phyloP scores from a whole-genome alignment of 176 grass and related monocot genomes.

The Oryza meridionalis region DNA sequence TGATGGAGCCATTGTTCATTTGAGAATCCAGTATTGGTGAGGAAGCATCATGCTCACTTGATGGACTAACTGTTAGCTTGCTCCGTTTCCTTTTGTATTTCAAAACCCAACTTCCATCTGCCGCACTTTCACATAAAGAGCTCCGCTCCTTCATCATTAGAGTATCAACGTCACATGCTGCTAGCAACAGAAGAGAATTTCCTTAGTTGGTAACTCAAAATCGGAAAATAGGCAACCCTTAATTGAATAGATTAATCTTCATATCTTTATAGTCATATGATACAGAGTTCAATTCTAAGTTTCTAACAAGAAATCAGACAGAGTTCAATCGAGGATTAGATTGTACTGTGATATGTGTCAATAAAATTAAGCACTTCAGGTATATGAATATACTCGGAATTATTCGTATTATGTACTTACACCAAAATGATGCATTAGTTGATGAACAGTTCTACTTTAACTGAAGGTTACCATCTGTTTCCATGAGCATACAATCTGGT shows the following conservation, averaged over 20 bases:
- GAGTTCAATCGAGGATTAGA: conserved; percentile 18
- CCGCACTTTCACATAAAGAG: conserved; percentile 71
- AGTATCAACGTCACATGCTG: conserved; percentile 46
- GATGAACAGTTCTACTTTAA: conserved; percentile 2
- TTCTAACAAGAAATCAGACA: not conserved
- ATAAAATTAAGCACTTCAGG: not conserved
- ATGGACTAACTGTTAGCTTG: conserved; percentile 59
- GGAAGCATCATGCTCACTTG: conserved; percentile 63
- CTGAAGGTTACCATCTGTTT: conserved; percentile 7
- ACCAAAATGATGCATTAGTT: conserved; percentile 24
- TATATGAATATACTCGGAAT: conserved; percentile 6
- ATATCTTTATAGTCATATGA: not conserved
- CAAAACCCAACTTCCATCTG: conserved; percentile 71
- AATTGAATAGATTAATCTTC: conserved; percentile 12
- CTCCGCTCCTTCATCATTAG: conserved; percentile 80
- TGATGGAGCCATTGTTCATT: conserved; percentile 46
- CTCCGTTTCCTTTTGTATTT: conserved; percentile 93
- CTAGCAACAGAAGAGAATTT: conserved; percentile 32
- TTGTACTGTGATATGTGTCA: not conserved
- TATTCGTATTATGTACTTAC: not conserved
- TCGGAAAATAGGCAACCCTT: conserved; percentile 10
- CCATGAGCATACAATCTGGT: not conserved
- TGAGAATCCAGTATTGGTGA: conserved; percentile 56
- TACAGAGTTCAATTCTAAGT: not conserved
- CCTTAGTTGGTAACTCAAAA: conserved; percentile 24